These are phyloP conservation scores for Candida hungchunana DNA, from an alignment of 805 yeast genomes.

Conservation along the genomic window DNA sequence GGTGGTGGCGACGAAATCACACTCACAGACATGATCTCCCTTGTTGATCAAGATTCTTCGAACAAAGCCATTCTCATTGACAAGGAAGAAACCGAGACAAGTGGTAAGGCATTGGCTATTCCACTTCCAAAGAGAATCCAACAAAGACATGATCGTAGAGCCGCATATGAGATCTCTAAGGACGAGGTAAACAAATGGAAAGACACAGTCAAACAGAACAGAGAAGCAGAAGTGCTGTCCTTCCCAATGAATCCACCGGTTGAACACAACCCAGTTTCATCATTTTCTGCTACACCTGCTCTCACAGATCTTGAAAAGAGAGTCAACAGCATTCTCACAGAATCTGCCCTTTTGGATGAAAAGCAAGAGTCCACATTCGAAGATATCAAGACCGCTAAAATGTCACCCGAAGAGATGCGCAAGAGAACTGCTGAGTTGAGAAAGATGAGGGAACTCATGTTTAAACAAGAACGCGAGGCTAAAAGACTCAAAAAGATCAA, in stretches of 20 bases:
- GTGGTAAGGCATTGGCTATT: constrained; percentile 54
- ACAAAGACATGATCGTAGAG: constrained; percentile 77
- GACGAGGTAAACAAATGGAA: constrained; percentile 87
- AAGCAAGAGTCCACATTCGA: constrained; percentile 80
- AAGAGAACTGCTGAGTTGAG: constrained; percentile 80
- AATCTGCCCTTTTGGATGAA: constrained; percentile 69
- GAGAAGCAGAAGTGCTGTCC: constrained; percentile 78
- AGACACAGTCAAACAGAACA: constrained; percentile 71
- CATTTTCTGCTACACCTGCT: constrained; percentile 44
- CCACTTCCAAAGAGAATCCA: constrained; percentile 87
- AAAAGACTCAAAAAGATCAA: constrained; percentile 91
- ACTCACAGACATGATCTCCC: constrained; percentile 71
- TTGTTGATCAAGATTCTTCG: constrained; percentile 45
- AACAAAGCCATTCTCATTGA: constrained; percentile 48
- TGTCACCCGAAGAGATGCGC: constrained; percentile 74
- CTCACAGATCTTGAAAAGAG: constrained; percentile 62
- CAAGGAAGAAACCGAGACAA: constrained; percentile 30
- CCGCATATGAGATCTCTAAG: constrained; percentile 86
- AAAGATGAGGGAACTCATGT: constrained; percentile 93
- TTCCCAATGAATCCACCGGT: constrained; percentile 60
- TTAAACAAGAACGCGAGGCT: constrained; percentile 88
- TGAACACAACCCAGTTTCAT: constrained; percentile 46
- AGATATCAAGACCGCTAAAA: constrained; percentile 74
- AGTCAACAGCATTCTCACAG: constrained; percentile 53
- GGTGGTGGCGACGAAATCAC: constrained; percentile 55